These are phyloP conservation scores for Didymella lethalis DNA, from an alignment of 2,329 filamentous ascomycete genomes.

Conservation along the genomic window DNA sequence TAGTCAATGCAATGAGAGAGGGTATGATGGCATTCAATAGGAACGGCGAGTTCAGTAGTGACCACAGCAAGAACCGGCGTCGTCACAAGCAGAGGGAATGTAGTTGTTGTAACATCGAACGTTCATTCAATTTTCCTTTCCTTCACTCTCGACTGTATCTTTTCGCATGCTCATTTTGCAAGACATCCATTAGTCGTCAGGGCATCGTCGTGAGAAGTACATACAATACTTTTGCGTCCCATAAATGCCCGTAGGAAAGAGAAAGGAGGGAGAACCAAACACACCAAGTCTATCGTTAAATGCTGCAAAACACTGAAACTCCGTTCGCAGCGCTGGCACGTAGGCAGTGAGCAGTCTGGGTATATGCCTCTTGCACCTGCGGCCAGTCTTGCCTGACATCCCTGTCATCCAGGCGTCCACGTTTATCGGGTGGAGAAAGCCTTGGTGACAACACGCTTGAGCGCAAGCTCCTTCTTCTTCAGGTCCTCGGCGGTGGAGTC, in stretches of 20 bases:
- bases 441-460: constrained; percentile 99
- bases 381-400: constrained; percentile 30
- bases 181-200: constrained; percentile 39
- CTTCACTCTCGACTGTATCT: constrained; percentile 25
- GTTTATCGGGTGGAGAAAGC: constrained; percentile 88
- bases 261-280: constrained; percentile 37
- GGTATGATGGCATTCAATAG: too few relatives aligned
- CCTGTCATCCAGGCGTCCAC: constrained; percentile 25
- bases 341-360: constrained; percentile 37
- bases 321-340: constrained; percentile 34
- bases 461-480: constrained; percentile 99
- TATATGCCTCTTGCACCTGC: constrained; percentile 39
- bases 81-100: not conserved
- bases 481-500: constrained; percentile 91
- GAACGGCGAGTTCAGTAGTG: not conserved
- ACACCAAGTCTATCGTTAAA: constrained; percentile 49
- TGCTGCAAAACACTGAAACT: constrained; percentile 43
- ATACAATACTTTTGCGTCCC: constrained; percentile 39
- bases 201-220: constrained; percentile 42
- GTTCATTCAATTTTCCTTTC: constrained; percentile 28
- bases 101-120: constrained; percentile 21
- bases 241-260: constrained; percentile 37
- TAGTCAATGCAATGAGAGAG: too few relatives aligned
- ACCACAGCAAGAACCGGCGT: not conserved
- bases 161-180: constrained; percentile 32